Conservation (phyloP, 768 basidiomycete species). For the Dacryopinax primogenitus region DNA sequence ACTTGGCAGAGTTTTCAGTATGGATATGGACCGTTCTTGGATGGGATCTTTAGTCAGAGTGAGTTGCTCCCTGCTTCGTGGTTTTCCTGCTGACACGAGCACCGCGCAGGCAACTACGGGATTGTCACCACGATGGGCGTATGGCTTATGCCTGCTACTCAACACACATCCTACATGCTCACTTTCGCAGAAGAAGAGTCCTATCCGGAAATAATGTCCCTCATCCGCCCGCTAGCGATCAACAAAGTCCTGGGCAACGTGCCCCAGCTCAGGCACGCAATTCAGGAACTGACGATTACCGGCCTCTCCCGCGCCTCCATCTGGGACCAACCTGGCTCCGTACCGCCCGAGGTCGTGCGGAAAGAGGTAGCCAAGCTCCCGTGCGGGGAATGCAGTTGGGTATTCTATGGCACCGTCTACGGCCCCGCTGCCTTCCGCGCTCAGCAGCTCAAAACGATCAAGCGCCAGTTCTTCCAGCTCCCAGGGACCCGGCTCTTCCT, state of each 20-base stretch:
- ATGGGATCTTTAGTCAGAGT: slow-evolving; percentile 18
- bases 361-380: background rate
- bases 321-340: background rate
- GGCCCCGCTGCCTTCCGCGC: background rate
- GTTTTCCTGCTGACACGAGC: background rate
- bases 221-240: background rate
- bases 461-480: background rate
- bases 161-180: slow-evolving; percentile 15
- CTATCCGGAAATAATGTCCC: background rate
- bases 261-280: background rate
- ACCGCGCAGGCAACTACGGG: slow-evolving; percentile 9
- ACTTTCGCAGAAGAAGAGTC: slow-evolving; percentile 12
- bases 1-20: slow-evolving; percentile 16
- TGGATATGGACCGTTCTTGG: slow-evolving; percentile 16
- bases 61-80: background rate
- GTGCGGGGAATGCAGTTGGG: background rate
- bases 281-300: background rate
- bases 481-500: background rate
- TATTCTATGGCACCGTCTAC: slow-evolving; percentile 1
- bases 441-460: background rate
- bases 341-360: background rate
- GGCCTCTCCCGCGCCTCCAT: background rate
- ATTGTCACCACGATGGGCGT: slow-evolving; percentile 17
- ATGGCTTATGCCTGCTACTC: slow-evolving; percentile 17
- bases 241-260: slow-evolving; percentile 5